These are phyloP conservation scores for Axilococcus clingmanii DNA, from an alignment of 139 green algal species.

Conservation along the genomic window DNA sequence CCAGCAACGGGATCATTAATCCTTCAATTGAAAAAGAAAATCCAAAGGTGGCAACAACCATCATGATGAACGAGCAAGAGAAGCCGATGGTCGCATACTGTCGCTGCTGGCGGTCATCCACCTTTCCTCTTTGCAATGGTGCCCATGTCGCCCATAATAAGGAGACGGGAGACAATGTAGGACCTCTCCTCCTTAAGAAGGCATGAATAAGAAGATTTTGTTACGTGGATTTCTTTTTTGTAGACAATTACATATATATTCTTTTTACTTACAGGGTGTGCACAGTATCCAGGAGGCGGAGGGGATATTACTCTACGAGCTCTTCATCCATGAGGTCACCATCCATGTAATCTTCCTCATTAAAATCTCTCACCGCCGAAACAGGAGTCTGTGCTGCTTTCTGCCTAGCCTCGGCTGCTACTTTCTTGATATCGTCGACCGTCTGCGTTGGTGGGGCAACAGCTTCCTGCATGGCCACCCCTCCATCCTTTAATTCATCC, in stretches of 20 bases:
- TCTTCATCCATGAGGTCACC: slow-evolving; percentile 31
- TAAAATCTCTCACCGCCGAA: slow-evolving; percentile 16
- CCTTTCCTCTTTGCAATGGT: slow-evolving; percentile 5
- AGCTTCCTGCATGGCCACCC: slow-evolving; percentile 14
- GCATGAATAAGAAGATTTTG: too few species aligned
- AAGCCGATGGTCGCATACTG: slow-evolving; percentile 4
- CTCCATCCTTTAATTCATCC: slow-evolving; percentile 54
- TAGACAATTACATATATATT: too few species aligned
- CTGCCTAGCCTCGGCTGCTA: slow-evolving; percentile 31
- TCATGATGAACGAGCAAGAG: background rate
- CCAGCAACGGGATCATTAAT: slow-evolving; percentile 1
- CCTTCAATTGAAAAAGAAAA: slow-evolving; percentile 3
- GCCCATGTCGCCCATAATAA: slow-evolving; percentile 2
- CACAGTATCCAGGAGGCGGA: background rate
- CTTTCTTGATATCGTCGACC: slow-evolving; percentile 42
- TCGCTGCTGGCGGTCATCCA: slow-evolving; percentile 2
- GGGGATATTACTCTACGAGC: slow-evolving; percentile 25
- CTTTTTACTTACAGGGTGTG: too few species aligned
- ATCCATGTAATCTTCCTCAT: slow-evolving; percentile 56
- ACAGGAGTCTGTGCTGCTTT: slow-evolving; percentile 17
- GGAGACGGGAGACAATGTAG: slow-evolving; percentile 1
- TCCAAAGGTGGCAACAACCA: background rate
- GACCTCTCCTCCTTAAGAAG: slow-evolving; percentile 4
- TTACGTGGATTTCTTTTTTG: too few species aligned
- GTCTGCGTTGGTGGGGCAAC: slow-evolving; percentile 14